phyloP scores from a whole-genome alignment of 768 basidiomycete genomes.

The Lanmaoa pseudosensibilis region DNA sequence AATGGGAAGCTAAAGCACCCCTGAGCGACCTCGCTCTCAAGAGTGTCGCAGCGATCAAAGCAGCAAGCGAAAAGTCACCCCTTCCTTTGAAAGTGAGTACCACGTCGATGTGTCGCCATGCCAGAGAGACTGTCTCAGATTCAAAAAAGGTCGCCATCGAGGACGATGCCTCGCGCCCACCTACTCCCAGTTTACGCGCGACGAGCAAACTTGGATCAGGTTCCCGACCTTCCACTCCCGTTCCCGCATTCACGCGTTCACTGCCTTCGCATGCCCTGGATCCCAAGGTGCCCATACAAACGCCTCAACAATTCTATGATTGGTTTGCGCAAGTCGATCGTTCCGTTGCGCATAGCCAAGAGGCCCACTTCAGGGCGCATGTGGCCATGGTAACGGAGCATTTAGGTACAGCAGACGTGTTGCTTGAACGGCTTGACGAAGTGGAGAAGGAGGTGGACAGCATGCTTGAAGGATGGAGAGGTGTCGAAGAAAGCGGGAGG shows the following conservation, averaged over 20 bases:
- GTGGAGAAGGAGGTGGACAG: constrained; percentile 71
- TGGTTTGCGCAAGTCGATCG: constrained; percentile 91
- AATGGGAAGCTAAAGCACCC: constrained; percentile 88
- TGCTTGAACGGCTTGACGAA: constrained; percentile 71
- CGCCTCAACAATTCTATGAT: constrained; percentile 95
- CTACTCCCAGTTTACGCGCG: constrained; percentile 37
- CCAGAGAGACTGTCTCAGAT: constrained; percentile 30
- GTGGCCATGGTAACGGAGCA: constrained; percentile 75
- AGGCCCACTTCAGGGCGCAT: constrained; percentile 87
- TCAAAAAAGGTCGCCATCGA: constrained; percentile 44
- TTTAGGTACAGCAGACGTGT: constrained; percentile 70
- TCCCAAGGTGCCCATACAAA: constrained; percentile 77
- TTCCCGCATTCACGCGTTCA: constrained; percentile 19
- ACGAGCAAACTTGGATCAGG: constrained; percentile 40
- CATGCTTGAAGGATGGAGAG: constrained; percentile 83
- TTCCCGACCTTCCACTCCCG: constrained; percentile 49
- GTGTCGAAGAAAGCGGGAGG: constrained; percentile 91
- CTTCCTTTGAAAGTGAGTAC: constrained; percentile 73
- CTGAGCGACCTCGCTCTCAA: constrained; percentile 65
- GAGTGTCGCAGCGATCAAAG: constrained; percentile 64
- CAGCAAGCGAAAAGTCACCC: constrained; percentile 56
- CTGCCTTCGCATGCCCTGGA: constrained; percentile 55
- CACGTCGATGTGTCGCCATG: background rate
- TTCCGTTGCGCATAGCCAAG: constrained; percentile 90
- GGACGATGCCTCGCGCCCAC: constrained; percentile 35